Percentiles rank a stretch among this genome's conserved stretches.
Conservation (phyloP, 108 stramenopile genomes). For the Phaeodactylum tricornutum region DNA sequence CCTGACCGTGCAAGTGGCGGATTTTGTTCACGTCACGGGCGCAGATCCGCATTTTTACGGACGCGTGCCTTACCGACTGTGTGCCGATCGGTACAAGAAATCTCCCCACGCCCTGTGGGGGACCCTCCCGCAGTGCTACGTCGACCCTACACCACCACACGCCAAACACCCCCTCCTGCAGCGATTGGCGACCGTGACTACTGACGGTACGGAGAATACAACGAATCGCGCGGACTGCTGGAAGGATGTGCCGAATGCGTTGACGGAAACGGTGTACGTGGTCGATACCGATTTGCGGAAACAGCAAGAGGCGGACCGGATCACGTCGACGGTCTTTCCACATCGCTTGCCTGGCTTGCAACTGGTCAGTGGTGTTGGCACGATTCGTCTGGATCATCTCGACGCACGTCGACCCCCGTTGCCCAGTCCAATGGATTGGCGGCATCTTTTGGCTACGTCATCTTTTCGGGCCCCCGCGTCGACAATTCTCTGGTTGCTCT, state of each 20-base stretch:
- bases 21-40: slow-evolving; percentile 33
- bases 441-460: slow-evolving; percentile 50
- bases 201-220: neutral
- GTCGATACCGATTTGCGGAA: slow-evolving; percentile 82
- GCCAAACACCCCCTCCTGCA: slow-evolving; percentile 38
- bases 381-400: slow-evolving; percentile 21
- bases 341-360: slow-evolving; percentile 67
- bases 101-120: slow-evolving; percentile 87
- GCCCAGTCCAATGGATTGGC: slow-evolving; percentile 50
- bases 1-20: slow-evolving; percentile 17
- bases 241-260: slow-evolving; percentile 14
- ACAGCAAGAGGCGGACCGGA: slow-evolving; percentile 59
- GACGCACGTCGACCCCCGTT: slow-evolving; percentile 9
- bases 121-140: slow-evolving; percentile 50
- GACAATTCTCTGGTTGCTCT: slow-evolving; percentile 54
- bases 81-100: slow-evolving; percentile 51
- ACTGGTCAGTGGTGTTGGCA: slow-evolving; percentile 61
- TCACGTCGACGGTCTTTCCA: slow-evolving; percentile 52
- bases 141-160: slow-evolving; percentile 12
- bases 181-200: slow-evolving; percentile 23
- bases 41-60: slow-evolving; percentile 65
- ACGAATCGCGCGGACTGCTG: no score
- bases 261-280: slow-evolving; percentile 43
- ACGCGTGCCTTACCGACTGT: slow-evolving; percentile 55
- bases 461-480: slow-evolving; percentile 72